phyloP scores from a whole-genome alignment of 2,329 filamentous ascomycete species.

The Emergomyces africanus region DNA sequence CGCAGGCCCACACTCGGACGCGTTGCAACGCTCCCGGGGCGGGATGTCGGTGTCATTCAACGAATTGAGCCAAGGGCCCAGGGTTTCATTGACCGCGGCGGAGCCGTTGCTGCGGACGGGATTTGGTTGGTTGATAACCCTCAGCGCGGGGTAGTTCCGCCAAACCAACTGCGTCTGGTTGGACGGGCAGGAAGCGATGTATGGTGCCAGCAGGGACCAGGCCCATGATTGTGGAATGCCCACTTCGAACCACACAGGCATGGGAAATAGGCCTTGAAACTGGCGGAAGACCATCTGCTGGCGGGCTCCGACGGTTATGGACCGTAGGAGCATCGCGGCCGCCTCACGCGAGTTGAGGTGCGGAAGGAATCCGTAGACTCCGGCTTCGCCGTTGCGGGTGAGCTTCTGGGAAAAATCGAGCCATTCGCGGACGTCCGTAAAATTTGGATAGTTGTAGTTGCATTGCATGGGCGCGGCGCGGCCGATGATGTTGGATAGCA shows the following conservation, averaged over 20 bases:
- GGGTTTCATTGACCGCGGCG: conserved; percentile 50
- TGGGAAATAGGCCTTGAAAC: conserved; percentile 65
- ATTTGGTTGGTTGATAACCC: conserved; percentile 66
- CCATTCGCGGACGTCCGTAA: conserved; percentile 59
- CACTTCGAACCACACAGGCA: conserved; percentile 70
- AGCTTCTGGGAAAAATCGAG: conserved; percentile 77
- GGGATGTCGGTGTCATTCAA: conserved; percentile 27
- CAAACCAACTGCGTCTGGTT: conserved; percentile 64
- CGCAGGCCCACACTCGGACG: conserved; percentile 49
- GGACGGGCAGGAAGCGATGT: conserved; percentile 62
- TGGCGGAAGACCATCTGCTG: conserved; percentile 80
- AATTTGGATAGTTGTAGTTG: conserved; percentile 65
- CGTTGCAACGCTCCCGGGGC: conserved; percentile 43
- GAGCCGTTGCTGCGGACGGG: conserved; percentile 53
- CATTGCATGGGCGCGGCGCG: conserved; percentile 57
- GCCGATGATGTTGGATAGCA: conserved; percentile 67
- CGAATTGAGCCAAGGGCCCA: conserved; percentile 23
- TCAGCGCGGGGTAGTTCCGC: conserved; percentile 70
- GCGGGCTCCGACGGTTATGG: conserved; percentile 64
- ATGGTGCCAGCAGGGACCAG: conserved; percentile 70
- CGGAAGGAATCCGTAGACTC: conserved; percentile 67
- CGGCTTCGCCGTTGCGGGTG: conserved; percentile 68
- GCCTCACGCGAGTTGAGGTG: conserved; percentile 67
- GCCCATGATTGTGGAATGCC: conserved; percentile 75
- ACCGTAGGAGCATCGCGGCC: conserved; percentile 59